phyloP scores from a whole-genome alignment of 331 rosid species.

The Stylosanthes scabra region DNA sequence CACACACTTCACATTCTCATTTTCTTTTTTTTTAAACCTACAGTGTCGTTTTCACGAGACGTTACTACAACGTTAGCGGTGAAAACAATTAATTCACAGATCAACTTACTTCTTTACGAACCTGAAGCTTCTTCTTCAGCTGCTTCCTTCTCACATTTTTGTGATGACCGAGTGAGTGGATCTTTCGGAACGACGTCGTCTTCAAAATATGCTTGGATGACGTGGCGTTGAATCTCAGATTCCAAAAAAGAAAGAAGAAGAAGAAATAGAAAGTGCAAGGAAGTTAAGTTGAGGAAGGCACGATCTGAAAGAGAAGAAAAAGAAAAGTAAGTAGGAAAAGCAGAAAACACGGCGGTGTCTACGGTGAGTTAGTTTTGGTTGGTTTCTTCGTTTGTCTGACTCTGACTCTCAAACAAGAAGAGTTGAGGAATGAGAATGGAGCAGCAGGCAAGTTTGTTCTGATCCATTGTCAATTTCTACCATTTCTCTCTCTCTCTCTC shows the following conservation, averaged over 20 bases:
- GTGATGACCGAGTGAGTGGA: neutral
- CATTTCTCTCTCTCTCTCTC: neutral
- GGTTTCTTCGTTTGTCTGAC: slow-evolving; percentile 9
- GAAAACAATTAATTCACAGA: slow-evolving; percentile 31
- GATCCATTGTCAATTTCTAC: slow-evolving; percentile 36
- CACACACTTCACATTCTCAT: slow-evolving; percentile 31
- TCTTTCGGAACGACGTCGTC: slow-evolving; percentile 10
- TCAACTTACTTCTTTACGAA: slow-evolving; percentile 23
- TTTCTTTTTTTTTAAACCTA: slow-evolving; percentile 35
- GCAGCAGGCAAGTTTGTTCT: slow-evolving; percentile 36
- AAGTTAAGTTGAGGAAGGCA: slow-evolving; percentile 25
- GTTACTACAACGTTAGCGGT: slow-evolving; percentile 11
- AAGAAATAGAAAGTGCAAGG: slow-evolving; percentile 8
- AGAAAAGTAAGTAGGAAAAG: slow-evolving; percentile 17
- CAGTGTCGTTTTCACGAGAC: slow-evolving; percentile 48
- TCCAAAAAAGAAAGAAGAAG: neutral
- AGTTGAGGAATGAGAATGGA: slow-evolving; percentile 38
- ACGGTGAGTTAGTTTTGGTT: slow-evolving; percentile 13
- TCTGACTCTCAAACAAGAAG: slow-evolving; percentile 22
- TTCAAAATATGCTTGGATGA: neutral
- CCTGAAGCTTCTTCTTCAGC: slow-evolving; percentile 42
- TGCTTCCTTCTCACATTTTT: too few species aligned
- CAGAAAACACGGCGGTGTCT: neutral
- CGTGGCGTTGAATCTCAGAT: slow-evolving; percentile 47
- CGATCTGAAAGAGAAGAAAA: slow-evolving; percentile 50